Evolutionary conservation across 1,284 basidiomycete genomes (phyloP).

Genomic region (Fistulina hepatica): DNA sequence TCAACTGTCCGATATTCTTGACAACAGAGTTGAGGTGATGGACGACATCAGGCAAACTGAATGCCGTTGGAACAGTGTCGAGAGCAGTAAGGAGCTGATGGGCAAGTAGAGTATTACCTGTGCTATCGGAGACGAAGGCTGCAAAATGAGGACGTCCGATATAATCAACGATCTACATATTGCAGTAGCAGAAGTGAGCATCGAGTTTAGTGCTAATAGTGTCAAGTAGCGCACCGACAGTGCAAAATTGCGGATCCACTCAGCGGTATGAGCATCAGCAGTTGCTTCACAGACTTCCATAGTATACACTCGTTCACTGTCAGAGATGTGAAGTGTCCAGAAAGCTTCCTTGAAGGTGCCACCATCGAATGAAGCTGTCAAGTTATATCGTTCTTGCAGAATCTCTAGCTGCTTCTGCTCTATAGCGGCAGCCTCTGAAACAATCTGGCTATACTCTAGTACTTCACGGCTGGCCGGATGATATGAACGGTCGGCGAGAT

Average conservation of each 20-base stretch:
- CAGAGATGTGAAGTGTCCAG: conserved; percentile 19
- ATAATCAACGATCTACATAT: no score
- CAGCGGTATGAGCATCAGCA: conserved; percentile 15
- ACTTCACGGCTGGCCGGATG: conserved; percentile 13
- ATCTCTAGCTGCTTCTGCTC: conserved; percentile 6
- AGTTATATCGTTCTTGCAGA: conserved; percentile 6
- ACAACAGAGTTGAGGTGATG: conserved; percentile 22
- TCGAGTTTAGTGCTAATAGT: no score
- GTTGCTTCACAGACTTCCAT: conserved; percentile 17
- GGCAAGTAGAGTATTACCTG: conserved; percentile 22
- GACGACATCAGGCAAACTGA: conserved; percentile 22
- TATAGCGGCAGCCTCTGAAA: conserved; percentile 14
- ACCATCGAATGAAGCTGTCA: conserved; percentile 17
- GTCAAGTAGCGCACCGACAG: no score
- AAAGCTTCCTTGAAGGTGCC: conserved; percentile 13
- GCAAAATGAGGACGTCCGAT: no score
- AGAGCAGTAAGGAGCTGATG: conserved; percentile 14
- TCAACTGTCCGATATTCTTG: conserved; percentile 22
- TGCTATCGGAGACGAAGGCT: conserved; percentile 22
- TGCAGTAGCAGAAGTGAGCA: no score
- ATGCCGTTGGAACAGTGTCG: conserved; percentile 17
- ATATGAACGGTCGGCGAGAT: conserved; percentile 12
- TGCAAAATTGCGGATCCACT: conserved; percentile 16
- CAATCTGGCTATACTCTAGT: conserved; percentile 16
- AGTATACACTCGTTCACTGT: conserved; percentile 12